Conservation (phyloP, 176 grass and related monocot species). For the Urochloa ruziziensis region DNA sequence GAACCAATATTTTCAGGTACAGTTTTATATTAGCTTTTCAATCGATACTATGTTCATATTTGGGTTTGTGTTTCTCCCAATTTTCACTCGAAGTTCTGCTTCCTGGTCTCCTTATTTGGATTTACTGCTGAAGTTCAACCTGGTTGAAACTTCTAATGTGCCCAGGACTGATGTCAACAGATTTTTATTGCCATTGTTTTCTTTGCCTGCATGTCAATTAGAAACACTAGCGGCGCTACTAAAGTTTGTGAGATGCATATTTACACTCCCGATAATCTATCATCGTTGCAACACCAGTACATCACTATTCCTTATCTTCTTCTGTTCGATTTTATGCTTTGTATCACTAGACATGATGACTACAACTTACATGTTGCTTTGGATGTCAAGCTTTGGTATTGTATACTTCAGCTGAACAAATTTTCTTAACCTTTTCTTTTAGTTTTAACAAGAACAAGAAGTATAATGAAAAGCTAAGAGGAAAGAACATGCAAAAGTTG, state of each 20-base stretch:
- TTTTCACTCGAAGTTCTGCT: background rate
- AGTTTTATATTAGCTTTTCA: conserved; percentile 1
- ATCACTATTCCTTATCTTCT: background rate
- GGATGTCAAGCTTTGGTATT: background rate
- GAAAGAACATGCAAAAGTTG: conserved; percentile 7
- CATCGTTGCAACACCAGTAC: background rate
- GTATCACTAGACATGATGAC: background rate
- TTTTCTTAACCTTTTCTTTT: background rate
- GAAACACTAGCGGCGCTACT: background rate
- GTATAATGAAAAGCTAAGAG: background rate
- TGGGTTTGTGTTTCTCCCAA: background rate
- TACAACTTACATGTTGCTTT: background rate
- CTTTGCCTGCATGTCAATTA: background rate
- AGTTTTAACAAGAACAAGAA: background rate
- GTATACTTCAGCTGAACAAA: background rate
- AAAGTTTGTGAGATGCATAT: background rate
- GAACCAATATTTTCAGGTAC: conserved; percentile 91
- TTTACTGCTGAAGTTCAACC: background rate
- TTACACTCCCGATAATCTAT: background rate
- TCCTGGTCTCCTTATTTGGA: background rate
- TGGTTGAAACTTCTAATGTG: background rate
- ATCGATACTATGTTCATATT: background rate
- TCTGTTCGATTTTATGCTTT: background rate
- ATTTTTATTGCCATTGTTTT: background rate
- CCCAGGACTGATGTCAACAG: background rate